Evolutionary conservation across 108 stramenopile genomes (phyloP).

Genomic region (Cyclotella choctawhatcheeana): DNA sequence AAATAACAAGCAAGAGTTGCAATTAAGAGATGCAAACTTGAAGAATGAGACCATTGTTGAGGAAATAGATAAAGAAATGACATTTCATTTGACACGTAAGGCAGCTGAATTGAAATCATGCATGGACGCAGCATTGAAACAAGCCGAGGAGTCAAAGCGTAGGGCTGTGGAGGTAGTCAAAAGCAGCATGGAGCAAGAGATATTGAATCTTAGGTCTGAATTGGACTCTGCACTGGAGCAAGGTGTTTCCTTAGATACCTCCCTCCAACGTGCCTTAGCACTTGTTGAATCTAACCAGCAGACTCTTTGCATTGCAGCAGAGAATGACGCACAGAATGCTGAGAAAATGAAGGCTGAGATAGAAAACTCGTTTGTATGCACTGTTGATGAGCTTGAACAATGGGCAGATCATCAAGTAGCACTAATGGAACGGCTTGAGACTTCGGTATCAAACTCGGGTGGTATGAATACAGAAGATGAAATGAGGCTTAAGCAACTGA

Average conservation of each 20-base stretch:
- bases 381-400: constrained; percentile 23
- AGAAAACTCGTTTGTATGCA: constrained; percentile 15
- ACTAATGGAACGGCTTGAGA: constrained; percentile 14
- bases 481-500: not conserved
- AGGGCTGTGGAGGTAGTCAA: constrained; percentile 15
- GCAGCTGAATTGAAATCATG: constrained; percentile 29
- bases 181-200: constrained; percentile 25
- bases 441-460: not conserved
- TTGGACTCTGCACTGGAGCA: constrained; percentile 12
- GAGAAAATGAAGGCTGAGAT: constrained; percentile 16
- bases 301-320: constrained; percentile 23
- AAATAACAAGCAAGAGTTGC: constrained; percentile 16
- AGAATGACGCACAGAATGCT: constrained; percentile 16
- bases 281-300: constrained; percentile 27
- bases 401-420: constrained; percentile 19
- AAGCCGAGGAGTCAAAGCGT: constrained; percentile 29
- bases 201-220: constrained; percentile 19
- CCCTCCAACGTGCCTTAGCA: constrained; percentile 10
- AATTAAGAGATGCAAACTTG: not conserved
- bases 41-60: constrained; percentile 10
- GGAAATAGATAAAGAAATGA: constrained; percentile 20
- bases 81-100: constrained; percentile 22
- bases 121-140: constrained; percentile 9
- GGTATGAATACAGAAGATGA: constrained; percentile 2
- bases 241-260: constrained; percentile 17